These are phyloP conservation scores for Acanthamoeba sp. DNA, from an alignment of 208 protist genomes.

Conservation along the genomic window DNA sequence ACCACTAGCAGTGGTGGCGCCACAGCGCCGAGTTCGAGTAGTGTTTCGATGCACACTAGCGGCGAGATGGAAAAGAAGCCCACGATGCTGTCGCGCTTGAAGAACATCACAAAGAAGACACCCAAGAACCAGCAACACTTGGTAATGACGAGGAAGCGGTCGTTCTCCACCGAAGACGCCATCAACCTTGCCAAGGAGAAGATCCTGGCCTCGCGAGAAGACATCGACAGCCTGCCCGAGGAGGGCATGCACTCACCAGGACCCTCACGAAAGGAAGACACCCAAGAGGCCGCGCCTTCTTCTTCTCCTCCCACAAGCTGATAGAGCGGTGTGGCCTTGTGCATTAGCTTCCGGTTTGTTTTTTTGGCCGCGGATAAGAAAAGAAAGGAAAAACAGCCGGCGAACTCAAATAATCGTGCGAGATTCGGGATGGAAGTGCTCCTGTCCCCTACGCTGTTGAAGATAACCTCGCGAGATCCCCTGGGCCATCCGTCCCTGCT, in stretches of 20 bases:
- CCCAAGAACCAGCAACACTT: slow-evolving; percentile 63
- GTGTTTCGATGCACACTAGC: neutral
- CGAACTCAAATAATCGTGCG: neutral
- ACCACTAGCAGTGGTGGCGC: neutral
- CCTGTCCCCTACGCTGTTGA: neutral
- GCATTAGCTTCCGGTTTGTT: too few species aligned
- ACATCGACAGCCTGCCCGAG: neutral
- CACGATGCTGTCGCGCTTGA: slow-evolving; percentile 47
- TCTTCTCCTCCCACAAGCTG: neutral
- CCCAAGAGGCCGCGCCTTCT: neutral
- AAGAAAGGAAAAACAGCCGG: neutral
- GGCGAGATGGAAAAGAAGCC: slow-evolving; percentile 20
- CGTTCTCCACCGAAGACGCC: slow-evolving; percentile 59
- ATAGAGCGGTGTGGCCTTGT: too few species aligned
- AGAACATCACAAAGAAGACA: slow-evolving; percentile 64
- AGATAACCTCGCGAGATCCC: slow-evolving; percentile 7
- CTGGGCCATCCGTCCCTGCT: neutral
- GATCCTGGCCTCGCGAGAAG: slow-evolving; percentile 31
- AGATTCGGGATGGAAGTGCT: neutral
- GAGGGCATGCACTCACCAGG: neutral
- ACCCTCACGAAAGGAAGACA: neutral
- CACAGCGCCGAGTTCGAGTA: neutral
- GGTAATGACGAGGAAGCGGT: slow-evolving; percentile 60
- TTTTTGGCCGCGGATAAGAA: too few species aligned
- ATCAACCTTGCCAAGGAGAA: slow-evolving; percentile 48